phyloP scores from a whole-genome alignment of 75 land plant genomes.

The Cupressus sempervirens region DNA sequence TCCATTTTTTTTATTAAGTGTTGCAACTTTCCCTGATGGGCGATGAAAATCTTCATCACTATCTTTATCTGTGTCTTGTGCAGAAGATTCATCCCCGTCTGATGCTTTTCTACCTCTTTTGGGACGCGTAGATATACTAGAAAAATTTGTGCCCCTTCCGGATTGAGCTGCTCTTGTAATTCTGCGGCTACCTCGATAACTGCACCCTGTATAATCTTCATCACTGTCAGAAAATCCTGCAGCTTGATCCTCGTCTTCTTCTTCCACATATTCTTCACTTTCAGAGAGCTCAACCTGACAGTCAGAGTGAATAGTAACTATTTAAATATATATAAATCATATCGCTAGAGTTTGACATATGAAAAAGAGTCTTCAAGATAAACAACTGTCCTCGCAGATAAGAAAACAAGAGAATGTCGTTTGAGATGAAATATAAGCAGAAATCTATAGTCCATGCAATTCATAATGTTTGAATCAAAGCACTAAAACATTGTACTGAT shows the following conservation, averaged over 20 bases:
- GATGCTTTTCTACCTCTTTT: conserved; percentile 44
- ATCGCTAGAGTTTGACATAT: background rate
- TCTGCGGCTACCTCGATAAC: conserved; percentile 28
- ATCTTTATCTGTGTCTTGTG: conserved; percentile 48
- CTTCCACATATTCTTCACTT: conserved; percentile 68
- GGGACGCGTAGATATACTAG: conserved; percentile 18
- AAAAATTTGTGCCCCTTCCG: conserved; percentile 25
- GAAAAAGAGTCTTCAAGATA: background rate
- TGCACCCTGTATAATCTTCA: conserved; percentile 31
- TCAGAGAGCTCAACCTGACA: conserved; percentile 14
- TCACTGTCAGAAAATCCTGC: conserved; percentile 67
- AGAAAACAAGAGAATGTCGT: background rate
- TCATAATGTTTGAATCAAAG: background rate
- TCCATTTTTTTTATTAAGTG: conserved; percentile 26
- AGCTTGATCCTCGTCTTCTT: conserved; percentile 57
- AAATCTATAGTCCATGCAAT: background rate
- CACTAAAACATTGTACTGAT: background rate
- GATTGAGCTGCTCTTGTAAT: conserved; percentile 29
- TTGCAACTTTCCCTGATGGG: conserved; percentile 23
- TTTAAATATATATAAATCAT: background rate
- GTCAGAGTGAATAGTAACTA: background rate
- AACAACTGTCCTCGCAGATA: background rate
- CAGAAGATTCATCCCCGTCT: conserved; percentile 60
- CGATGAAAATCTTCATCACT: conserved; percentile 59
- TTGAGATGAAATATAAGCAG: background rate